Evolutionary conservation across 83 land plant species (phyloP).

Genomic region (Diphasiastrum complanatum): DNA sequence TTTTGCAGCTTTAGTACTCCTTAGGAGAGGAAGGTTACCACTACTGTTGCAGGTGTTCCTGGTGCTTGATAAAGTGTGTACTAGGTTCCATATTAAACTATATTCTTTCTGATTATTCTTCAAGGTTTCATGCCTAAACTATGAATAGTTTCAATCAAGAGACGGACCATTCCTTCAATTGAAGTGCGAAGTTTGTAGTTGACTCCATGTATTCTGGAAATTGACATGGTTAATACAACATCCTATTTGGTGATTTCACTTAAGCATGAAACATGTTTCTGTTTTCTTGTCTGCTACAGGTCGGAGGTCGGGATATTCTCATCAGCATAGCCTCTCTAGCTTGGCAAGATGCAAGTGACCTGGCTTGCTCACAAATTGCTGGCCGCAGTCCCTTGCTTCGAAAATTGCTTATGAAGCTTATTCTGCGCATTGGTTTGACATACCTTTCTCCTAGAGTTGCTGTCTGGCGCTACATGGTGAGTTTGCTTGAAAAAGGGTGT

Average conservation of each 20-base stretch:
- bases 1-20: not conserved
- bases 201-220: too few species aligned
- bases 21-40: too few species aligned
- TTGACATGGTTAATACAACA: not conserved
- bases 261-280: slow-evolving; percentile 8
- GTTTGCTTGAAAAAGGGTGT: too few species aligned
- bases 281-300: slow-evolving; percentile 29
- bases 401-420: slow-evolving; percentile 72
- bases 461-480: slow-evolving; percentile 43
- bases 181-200: too few species aligned
- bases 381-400: slow-evolving; percentile 79
- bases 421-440: slow-evolving; percentile 75
- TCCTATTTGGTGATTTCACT: not conserved
- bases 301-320: slow-evolving; percentile 61
- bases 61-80: too few species aligned
- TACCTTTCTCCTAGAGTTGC: slow-evolving; percentile 71
- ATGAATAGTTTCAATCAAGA: too few species aligned
- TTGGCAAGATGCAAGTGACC: slow-evolving; percentile 59
- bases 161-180: too few species aligned
- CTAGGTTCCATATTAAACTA: too few species aligned
- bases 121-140: too few species aligned
- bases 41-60: too few species aligned
- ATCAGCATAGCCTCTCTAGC: slow-evolving; percentile 44
- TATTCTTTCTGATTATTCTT: too few species aligned
- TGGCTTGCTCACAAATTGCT: slow-evolving; percentile 56